Base-by-base conservation (phyloP, 2,329 filamentous ascomycete genomes). In the Xylariales sp. region DNA sequence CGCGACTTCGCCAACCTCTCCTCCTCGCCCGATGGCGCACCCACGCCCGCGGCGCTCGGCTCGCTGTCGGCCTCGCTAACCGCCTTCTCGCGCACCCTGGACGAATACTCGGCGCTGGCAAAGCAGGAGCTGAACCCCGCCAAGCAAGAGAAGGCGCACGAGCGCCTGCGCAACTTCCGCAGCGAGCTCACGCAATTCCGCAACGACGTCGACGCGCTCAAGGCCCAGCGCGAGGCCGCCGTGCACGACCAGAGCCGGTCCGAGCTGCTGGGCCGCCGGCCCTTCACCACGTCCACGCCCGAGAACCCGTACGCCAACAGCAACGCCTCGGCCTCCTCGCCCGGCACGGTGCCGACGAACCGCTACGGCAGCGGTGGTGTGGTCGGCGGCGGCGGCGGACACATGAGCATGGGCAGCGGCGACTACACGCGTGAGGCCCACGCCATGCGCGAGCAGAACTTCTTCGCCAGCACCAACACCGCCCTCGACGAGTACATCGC, bases 401-500 rank as follows among this genome's bases (percentile, higher is more conserved):
- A 80, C 56, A 70, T 84, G 67, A 80, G 78, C 45, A 81, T 85
- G 80, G 85, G 85, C 9, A 85, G 84, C 53, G 83, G 83, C n/a
- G 90, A 93, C 71, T 88, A 89, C 69, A 85, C 83, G 64, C 87
- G 94, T 58, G 94, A 97, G 81, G 82, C 87, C 3, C 94, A 97
- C 78, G 94, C 94, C 3, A 83, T 98, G 72, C 87, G 94, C 57
- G 96, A 99, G 81, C 93, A 97, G 75, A 91, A 86, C 68, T 98
- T 99, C 83, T 93, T 97, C 75, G 81, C 87, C 23, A 90, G 87
- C 73, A 96, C 95, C 3, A 92, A 97, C 77, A 87, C 86, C 18
- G 93, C 96, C 61, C 85, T 99, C 1, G 96, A 99, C 78, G 95
- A 98, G 73, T 99, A 97, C 77, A 88, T 99, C 64, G 94, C 97